Evolutionary conservation across 192 early-diverging fungal species (phyloP), one percentile per base, ranked within the genome.

Genomic region (Coemansia sp.): DNA sequence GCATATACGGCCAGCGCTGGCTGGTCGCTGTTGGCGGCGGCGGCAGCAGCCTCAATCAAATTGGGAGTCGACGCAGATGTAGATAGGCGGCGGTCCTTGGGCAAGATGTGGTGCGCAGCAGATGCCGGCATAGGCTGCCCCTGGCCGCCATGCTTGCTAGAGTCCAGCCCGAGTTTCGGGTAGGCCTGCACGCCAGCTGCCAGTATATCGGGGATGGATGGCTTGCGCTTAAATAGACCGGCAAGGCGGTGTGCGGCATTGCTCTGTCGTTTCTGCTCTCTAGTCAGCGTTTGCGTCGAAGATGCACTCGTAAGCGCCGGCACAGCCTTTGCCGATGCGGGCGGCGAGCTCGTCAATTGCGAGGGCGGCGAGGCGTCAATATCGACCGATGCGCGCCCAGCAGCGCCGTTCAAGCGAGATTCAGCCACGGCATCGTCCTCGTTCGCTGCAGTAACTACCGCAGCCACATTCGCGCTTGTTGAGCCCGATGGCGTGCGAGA

Each of bases 11-110:
- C 71, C 64, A 76, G 22, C 0, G 79, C 62, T 11, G 70, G 74
- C 67, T 76, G 79, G 35, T 82, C 79, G 24, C 40, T 76, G 61
- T 41, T 70, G 12, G 74, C 79, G 25, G 79, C 79, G 29, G 74
- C 79, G 1, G 71, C 70, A 2, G 74, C 79, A 4, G 68, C 70
- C 43, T 82, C 79, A 37, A 75, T 65, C 61, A 82, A 45, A 22
- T 82, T 82, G 6, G 79, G 79, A 8, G 79, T 82, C 15, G 79
- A 82, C 22, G 79, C 74, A 32, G 79, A 82, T 3, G 79, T 68
- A 5, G 79, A 82, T 14, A 82, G 51, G 17, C 79, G 69, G 22
- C 79, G 73, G 67, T 82, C 74, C 56, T 70, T 76, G 31, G 64
- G 54, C 15, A 67, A 6, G 37, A 57, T 43, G 15, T 60, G 46